phyloP scores from a whole-genome alignment of 2,329 filamentous ascomycete species.

The Davidsoniella virescens region DNA sequence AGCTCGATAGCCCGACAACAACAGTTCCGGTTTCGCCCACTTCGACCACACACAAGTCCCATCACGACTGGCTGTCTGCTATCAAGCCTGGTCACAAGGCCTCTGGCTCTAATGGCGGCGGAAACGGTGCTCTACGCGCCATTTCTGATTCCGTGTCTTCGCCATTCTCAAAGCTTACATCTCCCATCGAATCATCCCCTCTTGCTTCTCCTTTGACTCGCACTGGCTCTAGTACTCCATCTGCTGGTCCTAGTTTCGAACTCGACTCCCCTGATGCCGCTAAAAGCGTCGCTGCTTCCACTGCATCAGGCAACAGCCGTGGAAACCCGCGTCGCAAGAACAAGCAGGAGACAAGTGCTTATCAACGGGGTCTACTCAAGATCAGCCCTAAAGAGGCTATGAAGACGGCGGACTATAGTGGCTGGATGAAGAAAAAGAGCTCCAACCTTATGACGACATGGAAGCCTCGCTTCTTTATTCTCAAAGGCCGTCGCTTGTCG shows the following conservation, averaged over 20 bases:
- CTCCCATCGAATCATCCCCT: slow-evolving; percentile 31
- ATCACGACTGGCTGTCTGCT: slow-evolving; percentile 39
- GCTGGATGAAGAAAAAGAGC: slow-evolving; percentile 99
- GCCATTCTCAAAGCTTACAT: slow-evolving; percentile 31
- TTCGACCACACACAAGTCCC: slow-evolving; percentile 27
- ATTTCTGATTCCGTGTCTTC: slow-evolving; percentile 49
- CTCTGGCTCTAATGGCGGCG: slow-evolving; percentile 21
- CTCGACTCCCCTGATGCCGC: slow-evolving; percentile 55
- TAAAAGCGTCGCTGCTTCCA: slow-evolving; percentile 29
- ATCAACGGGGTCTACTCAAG: slow-evolving; percentile 70
- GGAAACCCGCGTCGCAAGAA: slow-evolving; percentile 42
- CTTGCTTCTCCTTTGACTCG: slow-evolving; percentile 46
- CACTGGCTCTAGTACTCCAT: slow-evolving; percentile 60
- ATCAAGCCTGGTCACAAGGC: slow-evolving; percentile 27
- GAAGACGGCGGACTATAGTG: slow-evolving; percentile 74
- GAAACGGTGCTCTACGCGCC: slow-evolving; percentile 55
- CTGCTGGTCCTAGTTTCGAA: slow-evolving; percentile 54
- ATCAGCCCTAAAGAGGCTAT: slow-evolving; percentile 73
- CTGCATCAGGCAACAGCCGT: slow-evolving; percentile 32
- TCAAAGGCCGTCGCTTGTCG: slow-evolving; percentile 76
- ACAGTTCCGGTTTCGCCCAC: slow-evolving; percentile 29
- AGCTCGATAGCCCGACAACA: slow-evolving; percentile 33
- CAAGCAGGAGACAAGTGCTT: slow-evolving; percentile 92
- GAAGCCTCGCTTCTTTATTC: slow-evolving; percentile 91
- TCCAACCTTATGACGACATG: slow-evolving; percentile 92